Base-by-base conservation (phyloP, 129 eudicot species). In the Flaveria trinervia region DNA sequence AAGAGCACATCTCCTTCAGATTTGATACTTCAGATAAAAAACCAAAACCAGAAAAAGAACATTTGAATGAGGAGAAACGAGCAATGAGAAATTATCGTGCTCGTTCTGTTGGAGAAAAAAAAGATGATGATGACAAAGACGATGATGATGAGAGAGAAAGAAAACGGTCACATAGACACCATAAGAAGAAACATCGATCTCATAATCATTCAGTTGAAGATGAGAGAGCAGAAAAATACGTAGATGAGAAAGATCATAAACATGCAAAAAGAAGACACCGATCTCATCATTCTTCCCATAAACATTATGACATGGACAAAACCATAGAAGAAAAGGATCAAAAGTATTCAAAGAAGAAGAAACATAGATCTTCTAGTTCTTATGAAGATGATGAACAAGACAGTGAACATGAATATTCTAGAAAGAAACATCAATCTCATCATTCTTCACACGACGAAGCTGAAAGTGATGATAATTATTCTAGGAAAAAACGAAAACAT, bases 71-170 rank as follows among this genome's bases (percentile, higher is more conserved):
- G 45, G 97, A 87, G 49, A 79, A 80, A 39, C 65, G 77, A 36
- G 72, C 88, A 43, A 86, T 74, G 80, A 91, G 96, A 62, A 94
- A 84, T 61, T 90, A 88, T 43, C 85, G 96, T 12, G 83, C 90
- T 68, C 80, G 87, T 80, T 87, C 88, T 65, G 76, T 79, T 12
- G 81, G 49, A 54, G 77, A 64, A 30, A 86, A 84, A 36, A 83
- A 78, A 44, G 86, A 78, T 26, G 86, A 84, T 18, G 78, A 73
- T 0, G 84, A 82, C 15, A 73, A 23, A 0, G 85, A 70, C 15
- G 57, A 15, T 44, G 80, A 30, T 67, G 79, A 78, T 68, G 80
- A 67, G 71, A 80, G 75, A 56, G 84, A 74, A 18, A 69, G 33
- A 46, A 80, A 80, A 80, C 22, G 71, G 65, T 66, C 80, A 25